Base-by-base conservation (phyloP, 2,329 filamentous ascomycete species). In the Aspergillus brunneoviolaceus region DNA sequence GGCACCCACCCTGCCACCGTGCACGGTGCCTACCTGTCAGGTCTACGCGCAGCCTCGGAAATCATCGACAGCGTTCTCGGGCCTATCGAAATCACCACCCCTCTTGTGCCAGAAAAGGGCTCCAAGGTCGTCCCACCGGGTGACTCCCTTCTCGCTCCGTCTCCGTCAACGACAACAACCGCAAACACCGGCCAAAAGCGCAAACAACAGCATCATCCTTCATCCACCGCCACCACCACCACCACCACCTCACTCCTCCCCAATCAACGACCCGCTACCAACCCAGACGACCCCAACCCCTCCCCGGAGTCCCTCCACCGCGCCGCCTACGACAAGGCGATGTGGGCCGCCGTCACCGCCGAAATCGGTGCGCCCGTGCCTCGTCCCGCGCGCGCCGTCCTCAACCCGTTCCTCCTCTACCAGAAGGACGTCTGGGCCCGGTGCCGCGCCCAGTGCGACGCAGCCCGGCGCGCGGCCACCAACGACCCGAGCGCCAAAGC, bases 1-100 rank as follows among this genome's bases (percentile, higher is more conserved):
- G 92, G 91, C 51, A 96, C 92, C 0, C 93, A 99, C 72, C 95
- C 96, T 12, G 95, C 96, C 33, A 99, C 95, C 2, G 95, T 99
- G 0, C 95, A 99, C 67, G 95, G 95, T 5, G 96, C 95, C 9
- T 99, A 98, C 72, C 81, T 99, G 4, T 97, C 95, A 2, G 96
- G 95, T 2, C 82, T 99, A 5, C 88, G 95, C 53, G 95, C 90
- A 3, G 95, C 95, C 11, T 89, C 90, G 3, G 93, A 98, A 70
- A 85, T 99, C 2, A 81, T 96, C 42, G 88, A 94, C 57, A 81
- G 86, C 2, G 85, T 97, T 73, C 81, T 95, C 33, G 95, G 95
- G 1, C 88, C 92, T 0, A 92, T 99, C 60, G 79, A 88, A 49
- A 80, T 96, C 11, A 89, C 90, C 0, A 82, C 81, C 3, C 92